Conservation (phyloP, 441 rosid genomes). For the Brassica balearica region DNA sequence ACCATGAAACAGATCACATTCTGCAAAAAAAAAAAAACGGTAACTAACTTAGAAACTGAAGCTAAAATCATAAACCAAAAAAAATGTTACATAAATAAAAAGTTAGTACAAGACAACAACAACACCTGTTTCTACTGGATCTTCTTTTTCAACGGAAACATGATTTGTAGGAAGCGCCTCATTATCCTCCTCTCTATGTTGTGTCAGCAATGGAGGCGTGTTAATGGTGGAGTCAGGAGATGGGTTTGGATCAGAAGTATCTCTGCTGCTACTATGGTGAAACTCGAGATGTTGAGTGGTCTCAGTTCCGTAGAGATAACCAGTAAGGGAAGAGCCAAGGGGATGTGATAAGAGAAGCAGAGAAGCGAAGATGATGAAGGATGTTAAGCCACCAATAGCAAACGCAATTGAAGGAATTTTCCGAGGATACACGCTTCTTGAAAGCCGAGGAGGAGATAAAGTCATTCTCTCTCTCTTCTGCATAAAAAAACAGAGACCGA, state of each 20-base stretch:
- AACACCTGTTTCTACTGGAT: slow-evolving; percentile 57
- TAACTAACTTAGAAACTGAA: not conserved
- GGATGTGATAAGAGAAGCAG: slow-evolving; percentile 67
- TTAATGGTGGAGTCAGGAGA: not conserved
- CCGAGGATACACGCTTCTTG: slow-evolving; percentile 55
- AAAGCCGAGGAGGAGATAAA: slow-evolving; percentile 52
- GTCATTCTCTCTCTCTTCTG: slow-evolving; percentile 47
- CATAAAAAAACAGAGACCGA: slow-evolving; percentile 5
- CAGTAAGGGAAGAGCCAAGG: slow-evolving; percentile 55
- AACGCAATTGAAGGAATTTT: slow-evolving; percentile 59
- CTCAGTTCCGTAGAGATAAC: slow-evolving; percentile 63
- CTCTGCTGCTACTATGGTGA: slow-evolving; percentile 24
- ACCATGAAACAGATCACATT: slow-evolving; percentile 77
- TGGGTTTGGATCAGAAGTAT: slow-evolving; percentile 15
- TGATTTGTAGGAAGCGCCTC: slow-evolving; percentile 20
- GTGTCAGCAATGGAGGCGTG: too few relatives aligned
- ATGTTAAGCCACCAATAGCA: slow-evolving; percentile 58
- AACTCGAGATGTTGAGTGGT: slow-evolving; percentile 43
- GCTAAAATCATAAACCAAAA: not conserved
- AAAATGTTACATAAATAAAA: not conserved
- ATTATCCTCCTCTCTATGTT: too few relatives aligned
- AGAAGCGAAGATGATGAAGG: slow-evolving; percentile 69
- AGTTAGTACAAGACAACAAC: slow-evolving; percentile 6
- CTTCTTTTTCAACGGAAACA: slow-evolving; percentile 29
- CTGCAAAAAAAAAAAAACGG: slow-evolving; percentile 41